These are phyloP conservation scores for Fusarium falciforme DNA, from an alignment of 2,329 filamentous ascomycete species.

Conservation along the genomic window DNA sequence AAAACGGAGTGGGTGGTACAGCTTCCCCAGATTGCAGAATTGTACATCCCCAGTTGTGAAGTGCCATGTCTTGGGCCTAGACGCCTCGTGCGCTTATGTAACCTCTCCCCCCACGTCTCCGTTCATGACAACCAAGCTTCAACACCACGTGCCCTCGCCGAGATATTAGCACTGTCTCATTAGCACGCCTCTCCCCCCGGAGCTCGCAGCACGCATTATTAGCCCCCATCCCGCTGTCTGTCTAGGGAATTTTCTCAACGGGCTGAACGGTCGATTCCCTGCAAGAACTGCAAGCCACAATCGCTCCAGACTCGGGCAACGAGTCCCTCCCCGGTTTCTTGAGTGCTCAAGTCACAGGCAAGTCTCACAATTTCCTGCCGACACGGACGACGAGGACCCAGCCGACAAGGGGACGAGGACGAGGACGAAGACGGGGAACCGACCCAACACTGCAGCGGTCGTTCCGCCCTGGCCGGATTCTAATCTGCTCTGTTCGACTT, in stretches of 20 bases:
- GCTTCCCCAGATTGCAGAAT: background rate
- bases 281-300: slow-evolving; percentile 29
- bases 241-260: slow-evolving; percentile 1
- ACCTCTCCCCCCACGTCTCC: slow-evolving; percentile 24
- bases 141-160: slow-evolving; percentile 40
- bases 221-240: background rate
- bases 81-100: slow-evolving; percentile 14
- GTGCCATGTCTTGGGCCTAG: background rate
- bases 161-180: slow-evolving; percentile 22
- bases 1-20: background rate
- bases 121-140: slow-evolving; percentile 23
- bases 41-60: background rate
- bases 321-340: background rate
- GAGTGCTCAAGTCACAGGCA: background rate
- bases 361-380: slow-evolving; percentile 11
- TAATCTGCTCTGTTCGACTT: background rate
- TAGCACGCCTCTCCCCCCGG: background rate
- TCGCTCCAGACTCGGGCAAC: slow-evolving; percentile 16
- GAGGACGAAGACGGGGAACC: background rate
- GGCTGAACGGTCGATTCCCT: slow-evolving; percentile 2
- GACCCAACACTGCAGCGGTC: background rate
- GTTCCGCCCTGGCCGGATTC: background rate
- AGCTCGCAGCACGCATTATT: background rate
- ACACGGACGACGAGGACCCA: slow-evolving; percentile 3
- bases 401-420: slow-evolving; percentile 7